A percentile compares a stretch with the other conserved stretches of the same genome.
These are phyloP conservation scores for Sedum album DNA, from an alignment of 164 flowering plant genomes.

Conservation along the genomic window DNA sequence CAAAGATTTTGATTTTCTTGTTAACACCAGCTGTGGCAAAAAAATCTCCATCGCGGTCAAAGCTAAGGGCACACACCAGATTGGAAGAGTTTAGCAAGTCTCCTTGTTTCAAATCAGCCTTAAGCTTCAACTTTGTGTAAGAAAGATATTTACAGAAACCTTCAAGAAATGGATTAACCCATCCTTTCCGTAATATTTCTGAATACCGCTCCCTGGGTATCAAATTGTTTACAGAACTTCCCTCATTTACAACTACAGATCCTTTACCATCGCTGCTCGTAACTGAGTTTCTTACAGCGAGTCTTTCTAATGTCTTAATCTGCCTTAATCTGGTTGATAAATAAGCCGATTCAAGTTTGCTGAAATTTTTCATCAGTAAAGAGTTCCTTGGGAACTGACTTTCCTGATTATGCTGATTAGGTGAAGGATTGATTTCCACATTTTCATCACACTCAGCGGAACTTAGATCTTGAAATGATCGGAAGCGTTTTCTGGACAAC, in stretches of 20 bases:
- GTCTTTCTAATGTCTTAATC: conserved; percentile 26
- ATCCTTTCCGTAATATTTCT: conserved; percentile 41
- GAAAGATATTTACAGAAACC: conserved; percentile 88
- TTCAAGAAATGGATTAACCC: conserved; percentile 87
- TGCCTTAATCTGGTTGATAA: conserved; percentile 56
- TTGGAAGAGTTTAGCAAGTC: conserved; percentile 88
- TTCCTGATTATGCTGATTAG: conserved; percentile 27
- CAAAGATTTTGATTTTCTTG: conserved; percentile 92
- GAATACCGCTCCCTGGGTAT: conserved; percentile 28
- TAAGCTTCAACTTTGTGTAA: conserved; percentile 66
- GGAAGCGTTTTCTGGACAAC: conserved; percentile 52
- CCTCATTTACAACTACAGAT: conserved; percentile 53
- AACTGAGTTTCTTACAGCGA: conserved; percentile 27
- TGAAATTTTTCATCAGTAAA: conserved; percentile 77
- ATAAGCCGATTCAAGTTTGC: conserved; percentile 82
- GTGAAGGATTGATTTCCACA: conserved; percentile 22
- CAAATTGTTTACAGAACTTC: conserved; percentile 64
- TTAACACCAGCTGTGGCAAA: conserved; percentile 98
- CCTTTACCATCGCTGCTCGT: conserved; percentile 51
- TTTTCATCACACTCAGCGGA: conserved; percentile 26
- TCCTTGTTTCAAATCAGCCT: conserved; percentile 88
- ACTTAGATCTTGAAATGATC: conserved; percentile 25
- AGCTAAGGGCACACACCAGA: conserved; percentile 80
- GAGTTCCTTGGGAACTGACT: conserved; percentile 42
- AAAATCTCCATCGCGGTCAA: conserved; percentile 91